Evolutionary conservation across 2,329 filamentous ascomycete genomes (phyloP), one percentile per base, ranked within the genome.

Genomic region (Cladosporium sp.): DNA sequence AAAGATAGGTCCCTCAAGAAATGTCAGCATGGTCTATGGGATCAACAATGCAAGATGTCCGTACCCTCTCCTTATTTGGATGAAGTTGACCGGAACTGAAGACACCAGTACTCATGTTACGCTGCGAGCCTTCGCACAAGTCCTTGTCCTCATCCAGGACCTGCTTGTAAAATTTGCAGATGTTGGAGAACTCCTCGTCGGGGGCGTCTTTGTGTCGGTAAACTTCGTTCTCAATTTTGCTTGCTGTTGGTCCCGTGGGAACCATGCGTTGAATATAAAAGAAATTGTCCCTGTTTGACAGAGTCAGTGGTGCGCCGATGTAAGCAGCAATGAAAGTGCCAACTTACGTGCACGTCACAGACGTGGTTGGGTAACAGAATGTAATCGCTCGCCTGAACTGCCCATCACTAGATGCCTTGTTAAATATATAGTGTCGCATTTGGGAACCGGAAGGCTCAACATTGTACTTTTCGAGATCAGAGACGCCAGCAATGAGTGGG

Each of bases 111-210:
- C 78, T 76, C 54, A 83, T 70, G 59, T 83, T 83, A 60, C 68
- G 72, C 60, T 83, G 80, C 2, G 77, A 72, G 13, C 73, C 73
- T 57, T 72, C 68, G 66, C 80, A 83, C 18, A 83, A 73, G 8
- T 75, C 70, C 60, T 82, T 83, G 67, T 83, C 80, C 63, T 84
- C 80, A 1, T 72, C 71, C 74, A 83, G 77, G 61, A 83, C 75
- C 18, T 76, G 74, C 64, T 79, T 78, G 68, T 82, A 83, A 34
- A 50, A 50, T 15, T 40, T 40, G 22, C 41, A 43, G 29, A 50
- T 50, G 15, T 82, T 75, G 15, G 65, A 70, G 30, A 72, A 70
- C 58, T 78, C 73, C 39, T 77, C 73, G 1, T 69, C 62, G 2
- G 64, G 73, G 2, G 73, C 70, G 63, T 56, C 68, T 52, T 57